Percentiles rank a stretch among this genome's conserved stretches.
These are phyloP conservation scores for Kingdonia uniflora DNA, from an alignment of 164 flowering plant genomes.

Conservation along the genomic window DNA sequence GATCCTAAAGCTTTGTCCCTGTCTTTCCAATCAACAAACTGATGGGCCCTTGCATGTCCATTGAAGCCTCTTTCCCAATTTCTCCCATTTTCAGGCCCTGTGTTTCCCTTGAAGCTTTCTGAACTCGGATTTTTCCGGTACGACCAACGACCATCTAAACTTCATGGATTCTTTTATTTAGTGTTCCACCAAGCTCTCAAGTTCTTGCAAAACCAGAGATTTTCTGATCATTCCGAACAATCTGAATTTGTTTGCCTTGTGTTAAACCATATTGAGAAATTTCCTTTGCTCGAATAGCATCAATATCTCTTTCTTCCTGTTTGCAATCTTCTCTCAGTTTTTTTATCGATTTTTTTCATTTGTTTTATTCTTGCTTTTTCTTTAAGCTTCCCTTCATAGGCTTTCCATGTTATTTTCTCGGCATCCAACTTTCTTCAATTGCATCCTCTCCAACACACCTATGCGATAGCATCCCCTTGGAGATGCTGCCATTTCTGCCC, in stretches of 20 bases:
- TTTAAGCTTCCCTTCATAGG: too few species aligned
- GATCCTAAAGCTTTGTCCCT: slow-evolving; percentile 36
- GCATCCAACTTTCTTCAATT: too few species aligned
- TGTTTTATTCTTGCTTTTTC: too few species aligned
- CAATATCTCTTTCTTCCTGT: slow-evolving; percentile 97
- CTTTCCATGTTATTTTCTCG: too few species aligned
- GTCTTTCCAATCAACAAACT: slow-evolving; percentile 83
- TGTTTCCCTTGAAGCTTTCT: slow-evolving; percentile 77
- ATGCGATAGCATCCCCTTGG: too few species aligned
- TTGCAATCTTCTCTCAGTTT: slow-evolving; percentile 42
- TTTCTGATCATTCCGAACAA: slow-evolving; percentile 94
- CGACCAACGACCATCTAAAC: slow-evolving; percentile 89
- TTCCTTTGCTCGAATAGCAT: slow-evolving; percentile 87
- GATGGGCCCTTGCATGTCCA: slow-evolving; percentile 22
- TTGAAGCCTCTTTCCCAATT: slow-evolving; percentile 16
- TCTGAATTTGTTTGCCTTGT: slow-evolving; percentile 98
- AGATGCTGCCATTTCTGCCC: too few species aligned
- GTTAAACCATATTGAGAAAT: slow-evolving; percentile 95
- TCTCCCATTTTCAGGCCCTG: slow-evolving; percentile 30
- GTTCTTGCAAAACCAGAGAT: slow-evolving; percentile 84
- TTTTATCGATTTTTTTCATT: too few species aligned
- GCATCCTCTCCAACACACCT: too few species aligned
- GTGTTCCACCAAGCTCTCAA: slow-evolving; percentile 93
- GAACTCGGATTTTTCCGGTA: slow-evolving; percentile 31
- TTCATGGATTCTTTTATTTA: slow-evolving; percentile 93